phyloP scores from a whole-genome alignment of 768 basidiomycete species.

The Collybia sordida region DNA sequence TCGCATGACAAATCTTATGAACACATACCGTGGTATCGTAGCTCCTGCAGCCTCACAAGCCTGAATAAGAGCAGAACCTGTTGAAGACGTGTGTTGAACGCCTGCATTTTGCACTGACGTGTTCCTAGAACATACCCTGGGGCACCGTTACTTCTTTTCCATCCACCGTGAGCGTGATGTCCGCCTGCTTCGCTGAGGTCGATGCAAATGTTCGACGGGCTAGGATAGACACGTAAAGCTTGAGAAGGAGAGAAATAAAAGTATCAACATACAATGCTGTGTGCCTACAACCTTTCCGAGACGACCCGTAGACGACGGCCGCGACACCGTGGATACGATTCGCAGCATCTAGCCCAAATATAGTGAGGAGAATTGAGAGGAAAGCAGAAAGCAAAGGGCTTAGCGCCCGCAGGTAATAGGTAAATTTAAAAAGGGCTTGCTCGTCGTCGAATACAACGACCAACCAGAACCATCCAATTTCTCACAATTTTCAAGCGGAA shows the following conservation, averaged over 20 bases:
- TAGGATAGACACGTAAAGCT: constrained; percentile 20
- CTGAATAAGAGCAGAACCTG: constrained; percentile 94
- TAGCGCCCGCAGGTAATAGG: constrained; percentile 31
- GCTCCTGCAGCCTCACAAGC: constrained; percentile 91
- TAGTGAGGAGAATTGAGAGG: constrained; percentile 17
- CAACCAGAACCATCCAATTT: constrained; percentile 48
- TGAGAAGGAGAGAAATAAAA: constrained; percentile 7
- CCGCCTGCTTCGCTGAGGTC: constrained; percentile 63
- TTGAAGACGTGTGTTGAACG: neutral
- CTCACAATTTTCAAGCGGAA: constrained; percentile 28
- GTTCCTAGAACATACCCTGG: constrained; percentile 64
- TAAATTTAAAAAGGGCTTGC: constrained; percentile 31
- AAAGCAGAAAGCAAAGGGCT: constrained; percentile 26
- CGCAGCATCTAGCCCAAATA: constrained; percentile 54
- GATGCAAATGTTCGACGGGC: constrained; percentile 66
- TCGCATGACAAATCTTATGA: constrained; percentile 5
- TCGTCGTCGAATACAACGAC: constrained; percentile 46
- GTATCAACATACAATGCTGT: constrained; percentile 22
- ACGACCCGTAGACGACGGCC: constrained; percentile 65
- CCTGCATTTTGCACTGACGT: neutral
- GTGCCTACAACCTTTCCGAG: constrained; percentile 62
- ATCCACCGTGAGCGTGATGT: constrained; percentile 92
- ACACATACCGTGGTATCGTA: constrained; percentile 68
- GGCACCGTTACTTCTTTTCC: constrained; percentile 97
- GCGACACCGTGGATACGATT: constrained; percentile 58